Conservation (phyloP, 768 basidiomycete species). For the Tylopilus sp. region DNA sequence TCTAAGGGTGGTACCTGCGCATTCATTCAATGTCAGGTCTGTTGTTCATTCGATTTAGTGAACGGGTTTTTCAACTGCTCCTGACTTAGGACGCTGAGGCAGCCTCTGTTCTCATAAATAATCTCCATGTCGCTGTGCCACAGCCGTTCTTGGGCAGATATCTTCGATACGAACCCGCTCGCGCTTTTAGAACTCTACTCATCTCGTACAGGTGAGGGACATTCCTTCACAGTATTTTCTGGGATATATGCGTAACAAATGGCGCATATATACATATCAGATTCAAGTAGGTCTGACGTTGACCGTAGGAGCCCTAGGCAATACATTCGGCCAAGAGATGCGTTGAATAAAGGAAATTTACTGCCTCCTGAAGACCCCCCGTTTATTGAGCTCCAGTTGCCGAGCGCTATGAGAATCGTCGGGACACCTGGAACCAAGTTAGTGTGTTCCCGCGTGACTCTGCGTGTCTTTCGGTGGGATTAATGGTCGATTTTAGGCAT, state of each 20-base stretch:
- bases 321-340: constrained; percentile 18
- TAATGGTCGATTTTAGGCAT: constrained; percentile 32
- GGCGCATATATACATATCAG: constrained; percentile 21
- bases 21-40: constrained; percentile 82
- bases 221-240: not conserved
- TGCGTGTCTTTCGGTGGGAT: no score
- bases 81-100: constrained; percentile 49
- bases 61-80: not conserved
- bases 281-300: constrained; percentile 7
- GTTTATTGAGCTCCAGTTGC: constrained; percentile 45
- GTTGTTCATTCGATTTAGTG: constrained; percentile 10
- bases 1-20: constrained; percentile 77
- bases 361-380: constrained; percentile 20
- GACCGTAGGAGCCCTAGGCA: constrained; percentile 19
- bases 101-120: constrained; percentile 57
- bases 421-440: constrained; percentile 54
- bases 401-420: constrained; percentile 60
- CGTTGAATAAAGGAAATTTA: constrained; percentile 12
- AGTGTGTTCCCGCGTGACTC: constrained; percentile 1
- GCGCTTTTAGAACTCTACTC: constrained; percentile 69
- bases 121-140: constrained; percentile 51
- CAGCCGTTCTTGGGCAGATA: constrained; percentile 68
- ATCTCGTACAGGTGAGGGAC: constrained; percentile 65
- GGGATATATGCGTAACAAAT: constrained; percentile 13
- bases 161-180: constrained; percentile 75